phyloP scores from a whole-genome alignment of 768 basidiomycete species.

The Collybia nuda region DNA sequence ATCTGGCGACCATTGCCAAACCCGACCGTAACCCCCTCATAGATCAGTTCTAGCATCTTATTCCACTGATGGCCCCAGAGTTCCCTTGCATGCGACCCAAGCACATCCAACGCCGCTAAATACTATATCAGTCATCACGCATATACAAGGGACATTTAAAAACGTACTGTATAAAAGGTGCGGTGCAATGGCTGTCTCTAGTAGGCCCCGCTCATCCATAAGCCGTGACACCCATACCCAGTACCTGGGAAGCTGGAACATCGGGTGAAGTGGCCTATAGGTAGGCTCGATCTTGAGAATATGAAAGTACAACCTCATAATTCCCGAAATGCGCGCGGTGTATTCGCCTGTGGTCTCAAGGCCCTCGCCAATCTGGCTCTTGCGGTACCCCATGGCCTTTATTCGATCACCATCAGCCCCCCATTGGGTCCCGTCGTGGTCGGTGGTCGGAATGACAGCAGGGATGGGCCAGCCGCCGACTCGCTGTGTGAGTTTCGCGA shows the following conservation, averaged over 20 bases:
- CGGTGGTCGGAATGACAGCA: constrained; percentile 49
- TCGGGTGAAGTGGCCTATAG: constrained; percentile 40
- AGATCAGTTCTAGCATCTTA: constrained; percentile 66
- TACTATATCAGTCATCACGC: too few species aligned
- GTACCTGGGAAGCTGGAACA: constrained; percentile 62
- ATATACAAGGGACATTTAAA: constrained; percentile 4
- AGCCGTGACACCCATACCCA: constrained; percentile 78
- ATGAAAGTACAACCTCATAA: constrained; percentile 86
- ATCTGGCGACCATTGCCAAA: constrained; percentile 46
- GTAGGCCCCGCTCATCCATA: constrained; percentile 46
- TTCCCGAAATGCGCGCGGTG: constrained; percentile 66
- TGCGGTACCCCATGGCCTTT: constrained; percentile 60
- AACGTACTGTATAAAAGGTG: constrained; percentile 67
- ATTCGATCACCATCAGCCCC: constrained; percentile 30
- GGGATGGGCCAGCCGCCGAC: constrained; percentile 90
- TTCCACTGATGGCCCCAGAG: constrained; percentile 82
- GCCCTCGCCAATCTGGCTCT: constrained; percentile 32
- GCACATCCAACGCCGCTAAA: constrained; percentile 69
- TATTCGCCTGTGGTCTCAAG: constrained; percentile 64
- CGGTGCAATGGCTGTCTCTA: constrained; percentile 60
- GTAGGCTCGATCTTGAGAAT: constrained; percentile 51
- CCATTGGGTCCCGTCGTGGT: constrained; percentile 52
- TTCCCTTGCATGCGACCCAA: constrained; percentile 56
- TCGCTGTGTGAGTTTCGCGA: constrained; percentile 81
- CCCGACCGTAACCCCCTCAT: constrained; percentile 61